Base-by-base conservation (phyloP, 805 yeast genomes). In the Pichia paraexigua region DNA sequence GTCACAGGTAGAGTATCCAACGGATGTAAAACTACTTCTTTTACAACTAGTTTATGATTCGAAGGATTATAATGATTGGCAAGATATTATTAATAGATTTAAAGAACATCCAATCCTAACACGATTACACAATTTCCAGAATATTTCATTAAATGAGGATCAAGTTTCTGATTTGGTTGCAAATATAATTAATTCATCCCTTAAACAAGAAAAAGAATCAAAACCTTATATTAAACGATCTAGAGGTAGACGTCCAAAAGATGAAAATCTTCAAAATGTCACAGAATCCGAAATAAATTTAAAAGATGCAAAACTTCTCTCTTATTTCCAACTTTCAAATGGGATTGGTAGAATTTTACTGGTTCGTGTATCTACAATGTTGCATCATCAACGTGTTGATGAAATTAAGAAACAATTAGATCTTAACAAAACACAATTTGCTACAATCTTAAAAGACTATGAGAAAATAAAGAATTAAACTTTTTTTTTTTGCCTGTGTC, bases 1-100 rank as follows among this genome's bases (percentile, higher is more conserved):
- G 43, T 20, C 17, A 20, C 17, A 32, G 22, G 41, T 27, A 10
- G 27, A 45, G 11, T 65, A 64, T 55, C 59, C 68, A 1, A 62
- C 65, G 4, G 66, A 65, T 53, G 54, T 63, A 15, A 56, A 63
- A 30, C 58, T 68, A 30, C 60, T 68, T 12, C 55, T 67, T 3
- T 58, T 63, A n/a, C 71, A 68, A 52, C 48, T 58, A 24, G 51
- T 66, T 6, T 60, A 53, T 35, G 46, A 54, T 43, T 37, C 58
- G 41, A 27, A 57, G 54, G 30, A 49, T 51, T 52, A 55, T 54
- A 27, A 48, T 20, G 50, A 52, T 24, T 43, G 53, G 37, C 45
- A 55, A 3, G 43, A 50, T 15, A 51, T 67, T 8, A 27, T 56
- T 18, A 22, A 45, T 9, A 51, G 48, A 44, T 53, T 66, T 41